Percentiles rank a stretch among this genome's conserved stretches.
Conservation (phyloP, 768 basidiomycete species). For the Naganishia vishniacii region DNA sequence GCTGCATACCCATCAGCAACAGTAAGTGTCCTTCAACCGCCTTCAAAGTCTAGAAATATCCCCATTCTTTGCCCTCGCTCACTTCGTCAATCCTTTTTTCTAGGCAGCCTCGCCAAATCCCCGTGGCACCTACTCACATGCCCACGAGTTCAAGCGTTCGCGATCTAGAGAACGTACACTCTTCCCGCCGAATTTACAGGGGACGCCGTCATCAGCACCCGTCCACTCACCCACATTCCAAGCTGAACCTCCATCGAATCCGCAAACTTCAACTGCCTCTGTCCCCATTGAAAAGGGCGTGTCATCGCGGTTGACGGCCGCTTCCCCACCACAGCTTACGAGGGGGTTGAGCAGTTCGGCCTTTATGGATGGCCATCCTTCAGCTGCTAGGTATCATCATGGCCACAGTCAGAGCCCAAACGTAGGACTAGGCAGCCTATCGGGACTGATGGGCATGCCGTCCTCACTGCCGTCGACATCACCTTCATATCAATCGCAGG, state of each 20-base stretch:
- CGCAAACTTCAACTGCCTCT: constrained; percentile 17
- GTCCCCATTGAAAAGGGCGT: constrained; percentile 19
- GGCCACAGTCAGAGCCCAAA: constrained; percentile 2
- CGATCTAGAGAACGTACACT: constrained; percentile 12
- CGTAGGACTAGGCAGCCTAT: background rate
- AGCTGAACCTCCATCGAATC: constrained; percentile 17
- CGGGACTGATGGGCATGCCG: constrained; percentile 6
- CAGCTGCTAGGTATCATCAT: background rate
- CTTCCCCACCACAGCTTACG: constrained; percentile 15
- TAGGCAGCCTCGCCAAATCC: constrained; percentile 10
- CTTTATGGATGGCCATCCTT: background rate
- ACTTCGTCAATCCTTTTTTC: no score
- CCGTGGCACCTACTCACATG: constrained; percentile 4
- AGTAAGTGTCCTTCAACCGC: background rate
- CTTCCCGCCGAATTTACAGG: background rate
- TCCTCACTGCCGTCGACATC: background rate
- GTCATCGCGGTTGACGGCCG: constrained; percentile 8
- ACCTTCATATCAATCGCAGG: constrained; percentile 13
- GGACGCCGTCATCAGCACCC: background rate
- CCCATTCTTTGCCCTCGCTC: background rate
- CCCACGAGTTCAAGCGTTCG: constrained; percentile 13
- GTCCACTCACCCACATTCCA: constrained; percentile 18
- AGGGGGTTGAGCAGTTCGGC: constrained; percentile 19
- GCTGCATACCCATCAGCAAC: constrained; percentile 1
- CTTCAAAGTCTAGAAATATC: no score